phyloP scores from a whole-genome alignment of 768 basidiomycete species.

The Lanmaoa pseudosensibilis region DNA sequence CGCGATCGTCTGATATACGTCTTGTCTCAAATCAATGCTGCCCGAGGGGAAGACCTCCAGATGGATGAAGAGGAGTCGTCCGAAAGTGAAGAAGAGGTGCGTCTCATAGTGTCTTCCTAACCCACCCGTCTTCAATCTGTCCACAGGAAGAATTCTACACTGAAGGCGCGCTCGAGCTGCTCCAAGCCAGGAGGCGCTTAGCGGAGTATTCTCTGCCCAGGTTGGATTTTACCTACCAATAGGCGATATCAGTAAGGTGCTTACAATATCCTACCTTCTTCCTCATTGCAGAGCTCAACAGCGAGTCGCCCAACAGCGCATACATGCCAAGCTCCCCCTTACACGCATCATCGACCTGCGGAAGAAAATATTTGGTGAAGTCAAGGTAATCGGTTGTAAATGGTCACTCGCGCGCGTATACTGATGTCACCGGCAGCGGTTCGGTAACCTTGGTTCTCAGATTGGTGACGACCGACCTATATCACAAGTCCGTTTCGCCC shows the following conservation, averaged over 20 bases:
- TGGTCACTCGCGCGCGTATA: too few species aligned
- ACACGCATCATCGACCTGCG: constrained; percentile 89
- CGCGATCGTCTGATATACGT: constrained; percentile 95
- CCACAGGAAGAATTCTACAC: constrained; percentile 92
- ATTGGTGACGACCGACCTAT: constrained; percentile 96
- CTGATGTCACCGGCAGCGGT: constrained; percentile 54
- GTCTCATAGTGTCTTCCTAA: constrained; percentile 14
- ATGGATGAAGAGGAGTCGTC: constrained; percentile 69
- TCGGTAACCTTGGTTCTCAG: constrained; percentile 92
- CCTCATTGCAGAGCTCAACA: constrained; percentile 84
- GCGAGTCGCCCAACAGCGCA: constrained; percentile 88
- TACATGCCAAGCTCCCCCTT: constrained; percentile 85
- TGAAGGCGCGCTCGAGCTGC: constrained; percentile 81
- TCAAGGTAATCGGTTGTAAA: constrained; percentile 62
- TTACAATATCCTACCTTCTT: constrained; percentile 53
- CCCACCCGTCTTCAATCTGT: constrained; percentile 1
- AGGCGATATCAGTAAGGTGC: constrained; percentile 67
- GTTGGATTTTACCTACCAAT: constrained; percentile 71
- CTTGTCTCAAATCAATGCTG: constrained; percentile 89
- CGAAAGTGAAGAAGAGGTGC: constrained; percentile 76
- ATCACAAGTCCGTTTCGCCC: constrained; percentile 91
- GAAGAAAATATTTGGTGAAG: constrained; percentile 84
- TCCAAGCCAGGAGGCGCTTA: constrained; percentile 80
- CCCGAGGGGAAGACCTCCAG: constrained; percentile 75
- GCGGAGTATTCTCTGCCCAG: constrained; percentile 95